Evolutionary conservation across 2,329 filamentous ascomycete genomes (phyloP).

Genomic region (Bipolaris zeicola): DNA sequence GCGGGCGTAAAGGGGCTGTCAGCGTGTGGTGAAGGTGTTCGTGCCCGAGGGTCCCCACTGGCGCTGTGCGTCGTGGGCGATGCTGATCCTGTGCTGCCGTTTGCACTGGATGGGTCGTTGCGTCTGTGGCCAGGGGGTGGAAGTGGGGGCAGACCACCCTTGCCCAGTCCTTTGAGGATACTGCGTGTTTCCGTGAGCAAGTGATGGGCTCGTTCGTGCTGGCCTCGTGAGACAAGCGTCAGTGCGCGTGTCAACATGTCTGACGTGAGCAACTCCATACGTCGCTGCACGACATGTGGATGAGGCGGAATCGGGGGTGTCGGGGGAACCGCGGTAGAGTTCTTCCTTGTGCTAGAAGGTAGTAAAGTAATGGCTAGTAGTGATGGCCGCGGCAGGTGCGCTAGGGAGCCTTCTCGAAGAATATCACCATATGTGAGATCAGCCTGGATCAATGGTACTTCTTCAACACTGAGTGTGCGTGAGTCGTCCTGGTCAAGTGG

Average conservation of each 20-base stretch:
- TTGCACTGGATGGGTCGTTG: slow-evolving; percentile 49
- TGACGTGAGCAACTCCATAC: slow-evolving; percentile 96
- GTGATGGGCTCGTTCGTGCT: slow-evolving; percentile 92
- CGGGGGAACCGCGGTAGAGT: slow-evolving; percentile 57
- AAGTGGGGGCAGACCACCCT: slow-evolving; percentile 89
- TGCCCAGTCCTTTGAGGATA: slow-evolving; percentile 93
- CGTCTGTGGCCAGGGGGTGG: slow-evolving; percentile 62
- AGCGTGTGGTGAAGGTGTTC: slow-evolving; percentile 47
- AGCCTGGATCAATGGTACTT: slow-evolving; percentile 92
- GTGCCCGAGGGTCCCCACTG: slow-evolving; percentile 41
- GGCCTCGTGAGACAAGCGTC: slow-evolving; percentile 85
- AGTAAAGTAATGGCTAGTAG: slow-evolving; percentile 95
- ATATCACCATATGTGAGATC: slow-evolving; percentile 94
- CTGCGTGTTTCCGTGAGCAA: slow-evolving; percentile 91
- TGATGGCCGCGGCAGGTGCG: slow-evolving; percentile 86
- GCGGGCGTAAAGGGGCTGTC: slow-evolving; percentile 61
- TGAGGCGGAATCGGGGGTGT: slow-evolving; percentile 86
- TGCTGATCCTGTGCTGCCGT: slow-evolving; percentile 46
- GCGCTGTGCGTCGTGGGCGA: slow-evolving; percentile 49
- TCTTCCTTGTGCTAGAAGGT: slow-evolving; percentile 69
- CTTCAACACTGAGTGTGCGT: slow-evolving; percentile 83
- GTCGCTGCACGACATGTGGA: slow-evolving; percentile 89
- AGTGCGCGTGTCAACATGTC: slow-evolving; percentile 96
- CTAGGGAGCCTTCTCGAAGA: slow-evolving; percentile 81
- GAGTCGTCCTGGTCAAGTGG: slow-evolving; percentile 85